Evolutionary conservation across 2,329 filamentous ascomycete genomes (phyloP), one percentile per base, ranked within the genome.

Genomic region (Bretziella fagacearum): DNA sequence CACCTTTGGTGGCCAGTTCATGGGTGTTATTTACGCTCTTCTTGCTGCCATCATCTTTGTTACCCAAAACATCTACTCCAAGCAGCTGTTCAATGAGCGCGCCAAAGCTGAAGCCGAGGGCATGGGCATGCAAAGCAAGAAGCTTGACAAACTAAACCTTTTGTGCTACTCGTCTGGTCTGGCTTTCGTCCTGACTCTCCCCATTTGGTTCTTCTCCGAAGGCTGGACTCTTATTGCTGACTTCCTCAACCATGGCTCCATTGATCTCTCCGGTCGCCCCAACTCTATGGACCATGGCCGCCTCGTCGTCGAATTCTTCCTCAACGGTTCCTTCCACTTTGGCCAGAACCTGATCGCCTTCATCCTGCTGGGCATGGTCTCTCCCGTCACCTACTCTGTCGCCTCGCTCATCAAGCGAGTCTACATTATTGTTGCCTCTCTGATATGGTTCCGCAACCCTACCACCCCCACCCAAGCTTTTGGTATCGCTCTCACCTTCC

Each of bases 1-100:
- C 35, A 63, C 63, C 4, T 87, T 93, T 55, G 81, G 77, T 18
- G 89, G 84, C 25, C 87, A 98, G 58, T 73, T 95, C 52, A 72
- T 91, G 44, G 91, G 91, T n/a, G 81, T 98, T 15, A 57, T 89
- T 8, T 89, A 87, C 57, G 87, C 91, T 3, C 79, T 98, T 30
- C 67, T 84, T 27, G 87, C 85, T n/a, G 85, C 91, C 6, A 68
- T 96, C 48, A 81, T 96, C 53, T 98, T 98, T 58, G 91, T 98
- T 29, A 91, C 86, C 0, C 91, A 98, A 59, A 98, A 98, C 59
- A 98, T 98, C 49, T 93, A 95, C 54, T 96, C 89, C 17, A 98
- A 98, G 64, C 84, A 85, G 54, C 77, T 98, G 7, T 98, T 98
- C 69, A 98, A 95, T 61, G 87, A 95, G 59, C 85, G 84, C 5